Base-by-base conservation (phyloP, 2,329 filamentous ascomycete genomes). In the Elsinoe perseae region DNA sequence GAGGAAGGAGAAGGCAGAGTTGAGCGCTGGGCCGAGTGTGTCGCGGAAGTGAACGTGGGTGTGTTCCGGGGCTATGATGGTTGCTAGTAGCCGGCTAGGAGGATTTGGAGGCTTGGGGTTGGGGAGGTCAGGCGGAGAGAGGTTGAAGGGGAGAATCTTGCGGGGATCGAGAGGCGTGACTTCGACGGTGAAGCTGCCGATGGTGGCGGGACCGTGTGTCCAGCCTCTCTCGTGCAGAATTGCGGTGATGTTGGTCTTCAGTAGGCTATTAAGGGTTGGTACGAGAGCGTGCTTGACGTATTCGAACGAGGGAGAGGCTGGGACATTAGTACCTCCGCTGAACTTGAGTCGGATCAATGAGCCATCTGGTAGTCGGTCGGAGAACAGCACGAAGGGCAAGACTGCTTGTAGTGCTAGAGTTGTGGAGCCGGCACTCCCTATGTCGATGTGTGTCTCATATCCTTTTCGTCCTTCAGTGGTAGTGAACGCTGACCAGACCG, bases 331-430 rank as follows among this genome's bases (percentile, higher is more conserved):
- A 6, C 81, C 81, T 4, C 81, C 81, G 7, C 69, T 75, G 32
- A 84, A 73, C 1, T 65, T 44, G n/a, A 44, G 20, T 23, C 40
- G 16, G 4, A 44, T 12, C 6, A 27, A 12, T 10, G 40, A 44
- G 8, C 20, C 25, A 8, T 10, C 12, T 5, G 40, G 40, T 8
- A 44, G 20, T 12, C 20, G 40, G n/a, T 44, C 20, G 7, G 40
- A 44, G 40, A 80, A 77, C 1, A 84, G 65, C 2, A 83, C 65
- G 60, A 77, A 83, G 0, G 81, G 81, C 36, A 83, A 74, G 2
- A 84, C 68, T 4, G 81, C 80, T 64, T 84, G 81, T 54, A 83
- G 73, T 0, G 81, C 75, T 10, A 84, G 69, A 46, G 75, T 78
- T 4, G 80, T 73, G 16, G 76, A 77, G 0, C 81, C 81, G 0